Evolutionary conservation across 495 filamentous ascomycete species (phyloP), one percentile per base, ranked within the genome.

Genomic region (Extremus antarcticus): DNA sequence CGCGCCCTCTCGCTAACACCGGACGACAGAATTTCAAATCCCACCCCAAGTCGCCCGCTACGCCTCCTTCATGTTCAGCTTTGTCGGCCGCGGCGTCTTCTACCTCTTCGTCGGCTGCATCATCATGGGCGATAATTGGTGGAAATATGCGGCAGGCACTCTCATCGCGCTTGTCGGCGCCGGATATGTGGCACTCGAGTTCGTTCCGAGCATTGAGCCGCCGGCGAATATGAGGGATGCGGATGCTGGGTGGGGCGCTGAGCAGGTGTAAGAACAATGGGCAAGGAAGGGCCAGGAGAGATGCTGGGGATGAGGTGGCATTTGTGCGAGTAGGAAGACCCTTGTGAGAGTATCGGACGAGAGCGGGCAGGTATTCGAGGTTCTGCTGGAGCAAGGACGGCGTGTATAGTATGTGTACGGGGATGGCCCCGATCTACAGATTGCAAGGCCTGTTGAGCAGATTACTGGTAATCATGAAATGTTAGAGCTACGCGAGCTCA

Each of bases 31-130:
- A 72, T 92, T 95, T 72, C 90, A 94, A 71, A 89, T 95, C 60
- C 94, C 94, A 3, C 87, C 90, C 32, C 90, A 95, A 68, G 76
- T 94, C 38, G 84, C 88, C 55, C 82, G 86, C 68, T 96, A 97
- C 77, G 92, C 90, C 17, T 90, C 86, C 22, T 99, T 99, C 81
- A 82, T 97, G 66, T 97, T 96, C 78, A 90, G 84, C 45, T 97
- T 99, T 79, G 68, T 97, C 61, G 92, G 92, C 51, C 90, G 92
- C 63, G 92, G 92, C 68, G 74, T 89, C 68, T 97, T 99, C 75
- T 99, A 99, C 77, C 82, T 96, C 71, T 97, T 99, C 72, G 74
- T 91, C 66, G 92, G 91, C 59, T 85, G 79, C 53, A 84, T 97
- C 65, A 72, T 94, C 22, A 75, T 94, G 49, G 81, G 87, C 65